Conservation (phyloP, 805 yeast genomes). For the Sugiyamaella marilandica region DNA sequence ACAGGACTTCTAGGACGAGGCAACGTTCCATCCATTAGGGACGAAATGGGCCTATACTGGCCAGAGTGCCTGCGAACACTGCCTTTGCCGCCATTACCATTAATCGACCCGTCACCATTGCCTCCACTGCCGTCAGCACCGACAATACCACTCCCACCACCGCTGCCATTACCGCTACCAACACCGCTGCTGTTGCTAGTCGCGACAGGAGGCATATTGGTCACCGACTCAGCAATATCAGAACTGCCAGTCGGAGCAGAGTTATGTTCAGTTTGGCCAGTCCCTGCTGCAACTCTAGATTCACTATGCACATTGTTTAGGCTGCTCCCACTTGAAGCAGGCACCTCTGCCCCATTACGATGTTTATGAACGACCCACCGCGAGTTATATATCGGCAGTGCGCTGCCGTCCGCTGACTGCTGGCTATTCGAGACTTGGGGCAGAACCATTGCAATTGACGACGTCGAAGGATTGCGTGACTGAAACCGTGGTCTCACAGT, state of each 20-base stretch:
- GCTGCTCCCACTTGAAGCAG: background rate
- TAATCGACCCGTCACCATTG: background rate
- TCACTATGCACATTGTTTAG: background rate
- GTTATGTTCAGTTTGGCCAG: background rate
- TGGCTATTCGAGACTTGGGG: background rate
- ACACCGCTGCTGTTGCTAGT: background rate
- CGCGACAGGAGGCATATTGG: background rate
- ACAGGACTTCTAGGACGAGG: background rate
- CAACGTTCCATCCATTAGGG: background rate
- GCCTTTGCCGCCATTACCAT: background rate
- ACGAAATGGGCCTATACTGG: background rate
- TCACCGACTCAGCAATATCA: background rate
- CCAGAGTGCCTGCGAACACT: background rate
- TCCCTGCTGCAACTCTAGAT: background rate
- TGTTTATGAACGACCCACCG: background rate
- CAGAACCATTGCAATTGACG: constrained; percentile 8
- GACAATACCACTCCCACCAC: background rate
- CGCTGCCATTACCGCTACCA: background rate
- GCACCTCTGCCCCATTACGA: background rate
- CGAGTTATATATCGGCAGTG: background rate
- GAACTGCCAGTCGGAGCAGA: background rate
- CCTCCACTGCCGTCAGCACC: constrained; percentile 5
- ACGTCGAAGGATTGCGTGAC: constrained; percentile 21
- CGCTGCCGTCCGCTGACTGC: background rate
- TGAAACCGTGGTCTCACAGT: constrained; percentile 21